phyloP scores from a whole-genome alignment of 345 rosid species.

The Clarkia xantiana region DNA sequence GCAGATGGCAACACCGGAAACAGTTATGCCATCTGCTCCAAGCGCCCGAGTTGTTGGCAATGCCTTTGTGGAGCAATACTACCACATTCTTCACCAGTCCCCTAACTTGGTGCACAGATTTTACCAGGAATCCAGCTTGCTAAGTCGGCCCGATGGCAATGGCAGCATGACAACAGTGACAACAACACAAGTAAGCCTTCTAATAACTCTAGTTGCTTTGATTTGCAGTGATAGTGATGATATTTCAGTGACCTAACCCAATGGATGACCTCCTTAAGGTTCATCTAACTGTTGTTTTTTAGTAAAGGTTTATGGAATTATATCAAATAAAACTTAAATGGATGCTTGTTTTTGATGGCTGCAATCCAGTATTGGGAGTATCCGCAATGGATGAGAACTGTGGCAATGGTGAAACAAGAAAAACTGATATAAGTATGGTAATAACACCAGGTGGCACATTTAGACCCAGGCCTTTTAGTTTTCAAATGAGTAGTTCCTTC shows the following conservation, averaged over 20 bases:
- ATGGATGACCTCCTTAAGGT: no score
- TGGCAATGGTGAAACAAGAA: no score
- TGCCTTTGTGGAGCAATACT: conserved; percentile 63
- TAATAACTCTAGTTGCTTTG: background rate
- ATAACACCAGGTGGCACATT: no score
- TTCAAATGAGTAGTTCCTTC: no score
- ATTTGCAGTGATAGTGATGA: background rate
- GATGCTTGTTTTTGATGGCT: no score
- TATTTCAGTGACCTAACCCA: conserved; percentile 1
- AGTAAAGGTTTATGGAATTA: no score
- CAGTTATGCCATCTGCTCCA: conserved; percentile 17
- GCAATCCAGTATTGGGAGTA: no score
- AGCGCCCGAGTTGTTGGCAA: conserved; percentile 45
- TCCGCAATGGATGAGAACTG: no score
- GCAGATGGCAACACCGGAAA: conserved; percentile 53
- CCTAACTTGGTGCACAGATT: conserved; percentile 41
- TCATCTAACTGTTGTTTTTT: no score
- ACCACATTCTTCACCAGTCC: conserved; percentile 49
- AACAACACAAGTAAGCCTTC: conserved; percentile 40
- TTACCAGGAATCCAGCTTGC: conserved; percentile 53
- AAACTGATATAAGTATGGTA: no score
- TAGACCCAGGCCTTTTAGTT: no score
- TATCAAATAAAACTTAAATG: no score
- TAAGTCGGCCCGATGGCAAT: conserved; percentile 41
- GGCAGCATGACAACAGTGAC: conserved; percentile 45